Evolutionary conservation across 2,329 filamentous ascomycete species (phyloP).

Genomic region (Grosmannia serpens): DNA sequence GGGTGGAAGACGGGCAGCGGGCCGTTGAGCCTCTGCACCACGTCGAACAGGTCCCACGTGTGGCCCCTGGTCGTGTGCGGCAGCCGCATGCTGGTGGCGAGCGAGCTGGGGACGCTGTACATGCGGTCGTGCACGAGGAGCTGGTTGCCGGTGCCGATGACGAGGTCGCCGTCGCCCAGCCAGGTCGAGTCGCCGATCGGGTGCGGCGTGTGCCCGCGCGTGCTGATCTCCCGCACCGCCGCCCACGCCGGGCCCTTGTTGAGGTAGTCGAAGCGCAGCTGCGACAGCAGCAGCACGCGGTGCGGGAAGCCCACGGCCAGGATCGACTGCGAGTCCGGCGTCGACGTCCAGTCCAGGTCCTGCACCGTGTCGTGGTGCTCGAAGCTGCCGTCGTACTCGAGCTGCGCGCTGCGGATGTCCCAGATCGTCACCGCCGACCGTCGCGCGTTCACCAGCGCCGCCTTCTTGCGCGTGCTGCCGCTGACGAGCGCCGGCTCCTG

Average conservation of each 20-base stretch:
- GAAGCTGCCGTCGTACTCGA: constrained; percentile 72
- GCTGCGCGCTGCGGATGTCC: constrained; percentile 70
- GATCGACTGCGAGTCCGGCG: constrained; percentile 78
- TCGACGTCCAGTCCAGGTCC: constrained; percentile 90
- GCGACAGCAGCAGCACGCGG: constrained; percentile 67
- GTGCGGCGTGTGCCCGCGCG: constrained; percentile 72
- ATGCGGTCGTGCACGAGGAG: constrained; percentile 72
- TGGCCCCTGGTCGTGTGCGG: constrained; percentile 33
- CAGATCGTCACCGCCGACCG: constrained; percentile 76
- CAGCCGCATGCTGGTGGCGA: constrained; percentile 41
- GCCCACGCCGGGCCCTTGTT: constrained; percentile 86
- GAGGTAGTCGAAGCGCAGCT: constrained; percentile 85
- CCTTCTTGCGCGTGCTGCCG: constrained; percentile 77
- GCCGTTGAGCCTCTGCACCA: constrained; percentile 75
- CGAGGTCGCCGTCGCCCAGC: constrained; percentile 73
- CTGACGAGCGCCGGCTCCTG: constrained; percentile 64
- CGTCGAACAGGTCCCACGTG: constrained; percentile 62
- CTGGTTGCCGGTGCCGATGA: constrained; percentile 85
- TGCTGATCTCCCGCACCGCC: constrained; percentile 69
- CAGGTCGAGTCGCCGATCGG: constrained; percentile 90
- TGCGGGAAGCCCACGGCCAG: constrained; percentile 89
- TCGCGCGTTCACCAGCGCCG: constrained; percentile 64
- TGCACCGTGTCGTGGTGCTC: constrained; percentile 62
- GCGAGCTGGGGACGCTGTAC: constrained; percentile 51
- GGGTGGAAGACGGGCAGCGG: constrained; percentile 87